Evolutionary conservation across 495 filamentous ascomycete genomes (phyloP), one percentile per base, ranked within the genome.

Genomic region (Annulohypoxylon stygium): DNA sequence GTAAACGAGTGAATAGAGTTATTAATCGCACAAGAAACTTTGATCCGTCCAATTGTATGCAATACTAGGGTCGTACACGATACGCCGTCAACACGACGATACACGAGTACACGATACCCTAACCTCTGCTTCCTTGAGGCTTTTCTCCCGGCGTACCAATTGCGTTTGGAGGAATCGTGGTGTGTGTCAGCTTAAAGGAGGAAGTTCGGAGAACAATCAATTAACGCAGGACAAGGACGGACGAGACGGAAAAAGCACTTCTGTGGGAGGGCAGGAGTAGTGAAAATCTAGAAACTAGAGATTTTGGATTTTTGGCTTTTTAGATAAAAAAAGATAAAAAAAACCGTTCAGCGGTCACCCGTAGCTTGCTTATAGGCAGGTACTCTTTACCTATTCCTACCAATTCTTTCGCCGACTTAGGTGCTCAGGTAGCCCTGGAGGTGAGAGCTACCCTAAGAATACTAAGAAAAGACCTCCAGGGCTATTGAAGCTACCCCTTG

Each of bases 1-100:
- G 59, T 23, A 57, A 74, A 74, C 62, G 66, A 70, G 67, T 63
- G 67, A 70, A 70, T 74, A 67, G 50, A 69, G 66, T 74, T 74
- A 74, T 57, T 65, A 69, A 74, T 69, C 61, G 45, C 54, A 58
- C 58, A 51, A 55, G 62, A 67, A 67, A 58, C 54, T 59, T 67
- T 58, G 26, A 60, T 57, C 67, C 57, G 51, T 43, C 66, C 72
- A 71, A 75, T 71, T 34, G 67, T 60, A 51, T 37, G 16, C 20
- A n/a, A 25, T 36, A 34, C 25, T 47, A 34, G 39, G 33, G 70
- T 68, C 41, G 70, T 41, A 69, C 65, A 61, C 57, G 33, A 51
- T 54, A 33, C 48, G 9, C 48, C 16, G 23, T 51, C 9, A 11
- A 51, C 45, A 18, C 43, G 16, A 30, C 16, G 45, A 50, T 50